Evolutionary conservation across 768 basidiomycete species (phyloP).

Genomic region (Fomitopsis serialis): DNA sequence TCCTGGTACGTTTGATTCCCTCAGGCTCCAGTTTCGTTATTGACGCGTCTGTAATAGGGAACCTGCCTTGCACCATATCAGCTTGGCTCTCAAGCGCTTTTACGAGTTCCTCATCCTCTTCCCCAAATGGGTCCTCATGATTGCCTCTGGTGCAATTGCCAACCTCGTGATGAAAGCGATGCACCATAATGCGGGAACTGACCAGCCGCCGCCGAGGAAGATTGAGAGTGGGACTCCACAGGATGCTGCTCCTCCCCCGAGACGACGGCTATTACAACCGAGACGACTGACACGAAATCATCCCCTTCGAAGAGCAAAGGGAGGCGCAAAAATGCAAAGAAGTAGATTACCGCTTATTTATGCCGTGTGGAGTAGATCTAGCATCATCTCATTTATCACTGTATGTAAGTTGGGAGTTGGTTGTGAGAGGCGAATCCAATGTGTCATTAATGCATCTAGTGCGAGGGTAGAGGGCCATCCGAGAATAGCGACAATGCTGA

Average conservation of each 20-base stretch:
- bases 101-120: slow-evolving; percentile 50
- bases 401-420: too few relatives aligned
- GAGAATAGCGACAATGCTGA: too few relatives aligned
- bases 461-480: background rate
- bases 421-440: too few relatives aligned
- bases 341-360: slow-evolving; percentile 16
- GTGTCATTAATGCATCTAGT: too few relatives aligned
- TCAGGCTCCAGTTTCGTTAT: background rate
- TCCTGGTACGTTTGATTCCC: slow-evolving; percentile 41
- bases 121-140: slow-evolving; percentile 70
- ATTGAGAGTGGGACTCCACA: background rate
- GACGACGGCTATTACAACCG: background rate
- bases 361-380: background rate
- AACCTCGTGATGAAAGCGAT: slow-evolving; percentile 64
- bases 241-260: background rate
- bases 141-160: slow-evolving; percentile 59
- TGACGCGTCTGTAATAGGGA: slow-evolving; percentile 40
- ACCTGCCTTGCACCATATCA: slow-evolving; percentile 57
- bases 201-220: background rate
- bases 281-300: slow-evolving; percentile 3
- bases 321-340: slow-evolving; percentile 31
- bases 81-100: slow-evolving; percentile 38
- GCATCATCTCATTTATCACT: too few relatives aligned
- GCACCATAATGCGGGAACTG: slow-evolving; percentile 32
- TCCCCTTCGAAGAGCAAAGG: slow-evolving; percentile 17